Conservation (phyloP, 306 rosid genomes). For the Castanospermum australe region DNA sequence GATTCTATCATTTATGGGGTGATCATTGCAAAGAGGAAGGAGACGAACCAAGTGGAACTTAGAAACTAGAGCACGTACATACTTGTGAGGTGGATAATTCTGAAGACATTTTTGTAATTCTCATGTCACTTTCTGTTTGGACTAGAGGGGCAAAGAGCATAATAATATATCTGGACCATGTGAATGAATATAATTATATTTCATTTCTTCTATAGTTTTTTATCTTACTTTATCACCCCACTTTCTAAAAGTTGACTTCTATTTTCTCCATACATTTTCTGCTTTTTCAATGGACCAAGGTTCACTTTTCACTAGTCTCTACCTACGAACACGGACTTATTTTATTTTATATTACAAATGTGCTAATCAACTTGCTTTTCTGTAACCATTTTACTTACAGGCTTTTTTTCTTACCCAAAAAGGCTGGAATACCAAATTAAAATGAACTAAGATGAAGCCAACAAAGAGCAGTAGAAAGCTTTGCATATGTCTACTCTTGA, state of each 20-base stretch:
- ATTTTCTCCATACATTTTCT: slow-evolving; percentile 12
- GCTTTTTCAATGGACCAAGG: background rate
- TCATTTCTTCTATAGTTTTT: background rate
- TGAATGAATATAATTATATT: slow-evolving; percentile 5
- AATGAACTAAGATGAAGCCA: background rate
- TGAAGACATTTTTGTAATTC: too few species aligned
- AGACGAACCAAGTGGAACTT: slow-evolving; percentile 22
- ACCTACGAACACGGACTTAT: background rate
- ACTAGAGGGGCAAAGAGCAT: background rate
- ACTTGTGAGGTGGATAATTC: too few species aligned
- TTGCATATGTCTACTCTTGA: background rate
- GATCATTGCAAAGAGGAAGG: slow-evolving; percentile 3
- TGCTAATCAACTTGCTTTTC: slow-evolving; percentile 6
- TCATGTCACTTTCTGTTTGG: slow-evolving; percentile 33
- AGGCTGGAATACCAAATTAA: background rate
- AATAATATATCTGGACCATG: background rate
- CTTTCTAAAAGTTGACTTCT: slow-evolving; percentile 25
- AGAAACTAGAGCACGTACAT: background rate
- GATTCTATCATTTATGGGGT: slow-evolving; percentile 6
- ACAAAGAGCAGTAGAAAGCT: background rate
- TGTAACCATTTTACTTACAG: background rate
- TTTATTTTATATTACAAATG: background rate
- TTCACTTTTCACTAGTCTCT: slow-evolving; percentile 25
- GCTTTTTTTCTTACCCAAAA: background rate
- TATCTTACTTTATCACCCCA: background rate